phyloP scores from a whole-genome alignment of 2,329 filamentous ascomycete genomes.

The Xylaria sp. region DNA sequence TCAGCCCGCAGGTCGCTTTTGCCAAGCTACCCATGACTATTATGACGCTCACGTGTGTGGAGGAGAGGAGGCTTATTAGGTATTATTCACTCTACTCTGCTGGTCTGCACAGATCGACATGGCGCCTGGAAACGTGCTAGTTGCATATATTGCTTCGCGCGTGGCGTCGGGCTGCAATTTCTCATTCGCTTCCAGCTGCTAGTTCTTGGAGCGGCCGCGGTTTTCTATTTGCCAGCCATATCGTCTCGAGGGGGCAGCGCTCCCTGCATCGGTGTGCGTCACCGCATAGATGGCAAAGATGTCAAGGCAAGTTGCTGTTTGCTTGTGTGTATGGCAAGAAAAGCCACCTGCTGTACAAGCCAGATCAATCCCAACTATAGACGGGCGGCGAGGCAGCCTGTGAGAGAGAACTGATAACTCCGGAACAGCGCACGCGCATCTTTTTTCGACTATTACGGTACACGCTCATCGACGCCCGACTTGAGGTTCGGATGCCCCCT shows the following conservation, averaged over 20 bases:
- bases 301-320: conserved; percentile 11
- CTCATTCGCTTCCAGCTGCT: neutral
- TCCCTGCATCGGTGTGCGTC: conserved; percentile 9
- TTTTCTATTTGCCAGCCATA: conserved; percentile 9
- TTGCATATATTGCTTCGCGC: neutral
- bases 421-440: neutral
- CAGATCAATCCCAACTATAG: neutral
- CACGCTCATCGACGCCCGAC: conserved; percentile 1
- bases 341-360: neutral
- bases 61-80: no score
- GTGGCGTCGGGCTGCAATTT: neutral
- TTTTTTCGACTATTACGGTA: neutral
- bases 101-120: neutral
- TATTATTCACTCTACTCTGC: neutral
- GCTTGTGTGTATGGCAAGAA: conserved; percentile 4
- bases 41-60: conserved; percentile 11
- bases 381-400: neutral
- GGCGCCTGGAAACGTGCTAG: neutral
- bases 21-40: no score
- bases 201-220: conserved; percentile 2
- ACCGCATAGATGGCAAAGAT: conserved; percentile 14
- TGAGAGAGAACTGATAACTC: neutral
- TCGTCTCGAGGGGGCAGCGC: conserved; percentile 1
- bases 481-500: conserved; percentile 2
- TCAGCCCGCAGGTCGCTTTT: conserved; percentile 21